Evolutionary conservation across 2,329 filamentous ascomycete species (phyloP), one percentile per base, ranked within the genome.

Genomic region (Trichoderma sp.): DNA sequence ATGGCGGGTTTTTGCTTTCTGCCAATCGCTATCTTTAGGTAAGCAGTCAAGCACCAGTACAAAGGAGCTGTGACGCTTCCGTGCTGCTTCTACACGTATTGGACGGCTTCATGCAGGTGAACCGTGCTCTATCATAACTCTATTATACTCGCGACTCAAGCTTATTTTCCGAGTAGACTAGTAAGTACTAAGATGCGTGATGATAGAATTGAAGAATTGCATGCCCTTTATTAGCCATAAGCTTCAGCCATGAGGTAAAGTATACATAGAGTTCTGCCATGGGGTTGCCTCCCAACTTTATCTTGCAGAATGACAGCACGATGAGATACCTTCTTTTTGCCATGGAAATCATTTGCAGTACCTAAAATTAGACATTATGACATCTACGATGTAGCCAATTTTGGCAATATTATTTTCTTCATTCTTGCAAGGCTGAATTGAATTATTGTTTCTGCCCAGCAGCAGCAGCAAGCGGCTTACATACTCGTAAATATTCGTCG

Each of bases 391-490:
- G 3, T 5, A 5, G 11, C 20, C 20, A 23, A 13, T 23, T 53
- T 53, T 23, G 11, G 11, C 20, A 20, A 3, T 13, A 23, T 53
- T 23, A 23, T 26, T 28, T 13, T 15, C 26, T 57, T 57, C 26
- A 34, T n/a, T 34, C n/a, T 58, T n/a, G 26, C 57, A 68, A 53
- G 55, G 34, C 55, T 68, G 53, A 65, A 39, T 59, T 68, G 53
- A 50, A 39, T 26, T 28, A 17, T 17, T 32, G 23, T 30, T 30
- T 30, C 13, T 17, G n/a, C 9, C 9, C n/a, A 50, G n/a, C 17
- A 50, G n/a, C 43, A 50, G 17, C 7, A 50, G n/a, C 26, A 57
- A 20, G 28, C 12, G 15, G 53, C 23, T 57, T 57, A 57, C 53
- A 57, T 57, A 57, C 53, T 28, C 23, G n/a, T 57, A 57, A 8